Conservation (phyloP, 768 basidiomycete genomes). For the Mrakia gelida region DNA sequence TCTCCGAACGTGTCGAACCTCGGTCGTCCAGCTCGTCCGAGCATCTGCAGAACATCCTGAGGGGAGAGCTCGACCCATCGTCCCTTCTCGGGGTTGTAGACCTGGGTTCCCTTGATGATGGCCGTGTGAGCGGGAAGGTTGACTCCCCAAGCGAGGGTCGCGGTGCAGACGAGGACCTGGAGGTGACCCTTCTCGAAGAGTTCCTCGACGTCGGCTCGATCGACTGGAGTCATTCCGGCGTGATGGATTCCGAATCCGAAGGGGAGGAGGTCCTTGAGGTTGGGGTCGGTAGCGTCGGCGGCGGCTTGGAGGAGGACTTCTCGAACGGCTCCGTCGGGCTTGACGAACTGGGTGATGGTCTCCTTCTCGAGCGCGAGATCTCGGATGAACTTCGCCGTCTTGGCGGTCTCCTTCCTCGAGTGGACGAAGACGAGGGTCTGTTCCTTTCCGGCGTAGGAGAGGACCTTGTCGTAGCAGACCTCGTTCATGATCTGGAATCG, state of each 20-base stretch:
- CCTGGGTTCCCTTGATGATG: slow-evolving; percentile 99
- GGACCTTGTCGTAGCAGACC: slow-evolving; percentile 95
- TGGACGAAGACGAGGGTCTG: slow-evolving; percentile 96
- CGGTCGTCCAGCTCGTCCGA: slow-evolving; percentile 93
- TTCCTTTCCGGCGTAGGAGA: slow-evolving; percentile 76
- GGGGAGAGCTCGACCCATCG: slow-evolving; percentile 92
- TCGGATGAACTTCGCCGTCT: slow-evolving; percentile 88
- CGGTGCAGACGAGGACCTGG: slow-evolving; percentile 93
- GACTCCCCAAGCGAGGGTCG: slow-evolving; percentile 98
- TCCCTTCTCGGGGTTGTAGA: slow-evolving; percentile 98
- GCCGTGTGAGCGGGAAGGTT: slow-evolving; percentile 96
- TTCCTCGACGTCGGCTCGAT: slow-evolving; percentile 87
- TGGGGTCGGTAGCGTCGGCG: slow-evolving; percentile 71
- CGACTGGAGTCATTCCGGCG: slow-evolving; percentile 89
- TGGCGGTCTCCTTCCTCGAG: slow-evolving; percentile 95
- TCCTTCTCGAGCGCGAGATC: slow-evolving; percentile 96
- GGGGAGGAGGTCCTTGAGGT: slow-evolving; percentile 81
- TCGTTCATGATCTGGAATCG: slow-evolving; percentile 97
- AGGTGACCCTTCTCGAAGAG: slow-evolving; percentile 87
- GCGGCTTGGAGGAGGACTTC: slow-evolving; percentile 85
- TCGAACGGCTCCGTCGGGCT: slow-evolving; percentile 82
- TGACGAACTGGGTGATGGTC: slow-evolving; percentile 92
- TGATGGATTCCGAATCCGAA: slow-evolving; percentile 98
- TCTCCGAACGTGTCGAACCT: slow-evolving; percentile 97
- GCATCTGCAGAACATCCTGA: slow-evolving; percentile 97